These are phyloP conservation scores for Neurospora tetraspora DNA, from an alignment of 495 filamentous ascomycete species.

Conservation along the genomic window DNA sequence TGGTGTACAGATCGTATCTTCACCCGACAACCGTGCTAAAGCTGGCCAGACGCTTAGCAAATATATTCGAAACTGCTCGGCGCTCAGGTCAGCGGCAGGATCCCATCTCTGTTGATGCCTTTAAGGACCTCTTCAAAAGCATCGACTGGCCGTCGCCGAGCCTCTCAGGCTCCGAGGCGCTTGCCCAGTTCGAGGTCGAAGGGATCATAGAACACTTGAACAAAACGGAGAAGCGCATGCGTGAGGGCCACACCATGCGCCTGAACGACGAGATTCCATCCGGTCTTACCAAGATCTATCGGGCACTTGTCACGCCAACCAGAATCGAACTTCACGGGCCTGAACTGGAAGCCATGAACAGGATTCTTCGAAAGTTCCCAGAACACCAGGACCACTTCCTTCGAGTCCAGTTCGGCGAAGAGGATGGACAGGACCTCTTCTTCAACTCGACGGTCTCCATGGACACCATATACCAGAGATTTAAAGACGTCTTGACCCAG, in stretches of 20 bases:
- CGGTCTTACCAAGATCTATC: slow-evolving; percentile 39
- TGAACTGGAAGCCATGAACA: slow-evolving; percentile 58
- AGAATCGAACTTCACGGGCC: slow-evolving; percentile 61
- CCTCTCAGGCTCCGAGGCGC: slow-evolving; percentile 27
- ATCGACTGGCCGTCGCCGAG: slow-evolving; percentile 38
- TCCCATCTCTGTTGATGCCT: slow-evolving; percentile 31
- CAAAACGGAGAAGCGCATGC: slow-evolving; percentile 27
- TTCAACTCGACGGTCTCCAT: slow-evolving; percentile 46
- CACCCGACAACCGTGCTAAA: slow-evolving; percentile 30
- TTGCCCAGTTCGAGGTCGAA: slow-evolving; percentile 29
- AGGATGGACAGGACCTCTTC: slow-evolving; percentile 54
- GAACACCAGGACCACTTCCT: slow-evolving; percentile 55
- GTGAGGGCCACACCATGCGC: slow-evolving; percentile 15
- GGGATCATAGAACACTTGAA: slow-evolving; percentile 36
- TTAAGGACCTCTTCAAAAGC: slow-evolving; percentile 36
- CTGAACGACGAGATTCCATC: slow-evolving; percentile 12
- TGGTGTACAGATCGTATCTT: slow-evolving; percentile 44
- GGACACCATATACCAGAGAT: slow-evolving; percentile 47
- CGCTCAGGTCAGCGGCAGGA: neutral
- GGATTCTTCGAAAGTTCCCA: slow-evolving; percentile 61
- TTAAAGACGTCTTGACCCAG: slow-evolving; percentile 43
- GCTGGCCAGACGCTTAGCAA: slow-evolving; percentile 22
- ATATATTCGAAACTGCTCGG: slow-evolving; percentile 3
- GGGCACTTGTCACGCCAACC: slow-evolving; percentile 57
- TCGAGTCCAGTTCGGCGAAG: slow-evolving; percentile 57